Evolutionary conservation across 2,329 filamentous ascomycete genomes (phyloP), one percentile per base, ranked within the genome.

Genomic region (Pseudopyricularia cyperi): DNA sequence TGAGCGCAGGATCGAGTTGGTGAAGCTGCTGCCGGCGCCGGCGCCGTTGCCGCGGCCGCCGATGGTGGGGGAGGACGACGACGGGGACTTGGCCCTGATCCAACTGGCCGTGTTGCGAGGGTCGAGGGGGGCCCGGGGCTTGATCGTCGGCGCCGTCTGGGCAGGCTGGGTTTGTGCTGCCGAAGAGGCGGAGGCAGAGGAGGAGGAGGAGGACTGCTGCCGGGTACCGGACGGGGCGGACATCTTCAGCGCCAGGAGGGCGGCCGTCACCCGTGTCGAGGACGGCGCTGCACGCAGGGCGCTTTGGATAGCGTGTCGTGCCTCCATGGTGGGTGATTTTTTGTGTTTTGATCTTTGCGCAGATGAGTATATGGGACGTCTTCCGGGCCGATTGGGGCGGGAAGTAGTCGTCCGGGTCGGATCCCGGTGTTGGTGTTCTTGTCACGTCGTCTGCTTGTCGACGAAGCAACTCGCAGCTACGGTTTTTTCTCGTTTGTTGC

Each of bases 231-330:
- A 33, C 17, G 47, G 30, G n/a, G 35, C 30, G 24, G n/a, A n/a
- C 4, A 7, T 26, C 19, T 22, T 17, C 15, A 26, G 8, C 12
- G 48, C 22, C 4, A 50, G 22, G 9, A 42, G 34, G 24, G 24
- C 22, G 22, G 48, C 33, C 24, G 44, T 47, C 44, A 32, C 22
- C 28, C 24, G 22, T 8, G 48, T 26, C 33, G 48, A 39, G 33
- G 48, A 39, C 2, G 14, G 37, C 9, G 32, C 9, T 22, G 32
- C 12, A 30, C 50, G 50, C 24, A 51, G n/a, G 50, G 35, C 50
- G 42, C 30, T 33, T 35, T 46, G 50, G 50, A 47, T 17, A 32
- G 44, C 50, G 50, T 35, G 50, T 34, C 50, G 42, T 32, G 32
- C 39, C 39, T 52, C 50, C 42, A 47, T 52, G 3, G 2, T 24